A percentile compares a stretch with the other conserved stretches of the same genome.
These are phyloP conservation scores for Pseudogymnoascus destructans DNA, from an alignment of 2,329 filamentous ascomycete species.

Conservation along the genomic window DNA sequence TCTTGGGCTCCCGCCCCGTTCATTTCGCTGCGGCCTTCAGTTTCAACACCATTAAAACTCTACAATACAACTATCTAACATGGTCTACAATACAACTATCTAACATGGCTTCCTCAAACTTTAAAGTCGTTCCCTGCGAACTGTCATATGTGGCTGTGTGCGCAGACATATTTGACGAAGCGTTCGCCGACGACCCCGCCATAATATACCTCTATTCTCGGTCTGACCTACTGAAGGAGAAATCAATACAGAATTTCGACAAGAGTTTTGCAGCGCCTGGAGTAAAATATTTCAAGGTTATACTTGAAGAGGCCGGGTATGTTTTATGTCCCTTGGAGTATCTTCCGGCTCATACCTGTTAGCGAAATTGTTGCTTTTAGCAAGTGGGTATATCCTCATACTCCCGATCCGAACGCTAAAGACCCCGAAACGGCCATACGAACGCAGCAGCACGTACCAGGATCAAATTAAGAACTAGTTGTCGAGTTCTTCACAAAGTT, in stretches of 20 bases:
- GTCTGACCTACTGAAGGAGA: slow-evolving; percentile 4
- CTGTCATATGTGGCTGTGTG: neutral
- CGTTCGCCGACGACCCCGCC: neutral
- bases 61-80: neutral
- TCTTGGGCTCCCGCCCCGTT: neutral
- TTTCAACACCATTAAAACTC: neutral
- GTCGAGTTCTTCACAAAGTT: slow-evolving; percentile 7
- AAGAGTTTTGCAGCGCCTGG: neutral
- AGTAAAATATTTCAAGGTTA: neutral
- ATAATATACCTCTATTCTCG: slow-evolving; percentile 1
- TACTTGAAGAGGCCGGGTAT: neutral
- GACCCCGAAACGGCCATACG: slow-evolving; percentile 6
- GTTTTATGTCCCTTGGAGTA: neutral
- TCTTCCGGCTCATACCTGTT: neutral
- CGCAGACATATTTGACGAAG: slow-evolving; percentile 7
- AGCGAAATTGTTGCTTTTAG: slow-evolving; percentile 1
- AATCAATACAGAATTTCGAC: neutral
- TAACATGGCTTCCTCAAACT: neutral
- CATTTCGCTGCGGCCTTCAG: neutral
- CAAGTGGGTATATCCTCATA: slow-evolving; percentile 9
- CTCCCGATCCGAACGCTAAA: neutral
- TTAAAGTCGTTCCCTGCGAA: neutral
- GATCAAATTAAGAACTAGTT: slow-evolving; percentile 1
- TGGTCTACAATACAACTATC: neutral
- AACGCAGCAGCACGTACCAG: neutral